These are phyloP conservation scores for Lentithecium fluviatile DNA, from an alignment of 495 filamentous ascomycete genomes.

Conservation along the genomic window DNA sequence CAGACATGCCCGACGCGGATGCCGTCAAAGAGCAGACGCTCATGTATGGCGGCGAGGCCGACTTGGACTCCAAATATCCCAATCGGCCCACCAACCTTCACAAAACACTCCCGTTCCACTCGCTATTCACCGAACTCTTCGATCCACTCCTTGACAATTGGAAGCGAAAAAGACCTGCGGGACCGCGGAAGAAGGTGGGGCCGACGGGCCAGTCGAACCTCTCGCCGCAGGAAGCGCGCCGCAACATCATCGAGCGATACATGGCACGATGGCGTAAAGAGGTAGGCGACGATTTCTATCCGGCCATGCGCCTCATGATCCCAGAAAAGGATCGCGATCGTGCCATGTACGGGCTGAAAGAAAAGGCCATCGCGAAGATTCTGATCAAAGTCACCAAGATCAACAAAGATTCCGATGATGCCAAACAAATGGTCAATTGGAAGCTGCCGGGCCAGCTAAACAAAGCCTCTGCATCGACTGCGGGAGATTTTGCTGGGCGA, in stretches of 20 bases:
- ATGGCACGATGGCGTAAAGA: conserved; percentile 84
- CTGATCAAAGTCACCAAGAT: conserved; percentile 91
- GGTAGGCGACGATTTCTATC: conserved; percentile 90
- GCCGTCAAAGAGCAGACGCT: conserved; percentile 42
- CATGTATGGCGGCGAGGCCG: conserved; percentile 50
- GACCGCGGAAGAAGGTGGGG: conserved; percentile 55
- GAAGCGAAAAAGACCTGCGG: conserved; percentile 61
- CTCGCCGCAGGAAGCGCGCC: conserved; percentile 77
- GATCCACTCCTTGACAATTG: conserved; percentile 82
- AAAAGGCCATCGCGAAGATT: conserved; percentile 83
- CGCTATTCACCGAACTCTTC: conserved; percentile 75
- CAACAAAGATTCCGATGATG: conserved; percentile 87
- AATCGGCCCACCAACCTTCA: conserved; percentile 79
- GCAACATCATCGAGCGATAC: conserved; percentile 85
- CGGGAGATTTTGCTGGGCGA: conserved; percentile 87
- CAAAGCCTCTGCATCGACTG: conserved; percentile 58
- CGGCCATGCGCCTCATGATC: conserved; percentile 87
- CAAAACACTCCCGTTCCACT: conserved; percentile 77
- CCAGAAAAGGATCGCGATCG: conserved; percentile 91
- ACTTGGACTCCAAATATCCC: conserved; percentile 74
- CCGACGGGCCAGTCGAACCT: conserved; percentile 57
- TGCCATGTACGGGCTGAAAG: conserved; percentile 92
- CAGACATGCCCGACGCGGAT: conserved; percentile 40
- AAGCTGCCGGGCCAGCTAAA: conserved; percentile 70
- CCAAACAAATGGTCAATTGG: conserved; percentile 83